Conservation (phyloP, 495 filamentous ascomycete species). For the Aspergillus olivimuriae region DNA sequence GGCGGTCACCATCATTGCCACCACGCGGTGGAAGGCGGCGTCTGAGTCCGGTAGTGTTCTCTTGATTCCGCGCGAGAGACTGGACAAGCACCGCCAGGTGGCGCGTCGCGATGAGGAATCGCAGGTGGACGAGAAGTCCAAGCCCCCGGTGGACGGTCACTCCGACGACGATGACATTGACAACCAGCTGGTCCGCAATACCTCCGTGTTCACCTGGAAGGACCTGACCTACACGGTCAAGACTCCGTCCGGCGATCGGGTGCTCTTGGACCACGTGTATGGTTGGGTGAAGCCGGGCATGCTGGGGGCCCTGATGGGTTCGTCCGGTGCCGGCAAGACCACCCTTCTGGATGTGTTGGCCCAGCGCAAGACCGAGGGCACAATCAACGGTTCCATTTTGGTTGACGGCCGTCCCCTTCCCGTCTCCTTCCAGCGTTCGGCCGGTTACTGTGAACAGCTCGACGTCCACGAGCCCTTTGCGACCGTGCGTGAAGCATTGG, state of each 20-base stretch:
- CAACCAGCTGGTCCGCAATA: conserved; percentile 41
- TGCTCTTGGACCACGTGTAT: conserved; percentile 68
- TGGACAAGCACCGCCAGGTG: conserved; percentile 17
- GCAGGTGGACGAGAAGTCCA: conserved; percentile 20
- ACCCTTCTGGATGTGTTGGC: conserved; percentile 49
- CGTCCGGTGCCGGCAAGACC: conserved; percentile 60
- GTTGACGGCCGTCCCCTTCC: conserved; percentile 76
- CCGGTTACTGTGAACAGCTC: conserved; percentile 55
- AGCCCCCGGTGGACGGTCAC: conserved; percentile 6
- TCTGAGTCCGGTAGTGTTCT: conserved; percentile 27
- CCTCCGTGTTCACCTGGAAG: conserved; percentile 56
- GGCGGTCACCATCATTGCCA: conserved; percentile 31
- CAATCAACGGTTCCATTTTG: conserved; percentile 78
- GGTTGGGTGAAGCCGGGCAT: conserved; percentile 89
- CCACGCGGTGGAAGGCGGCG: conserved; percentile 30
- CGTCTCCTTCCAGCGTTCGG: conserved; percentile 69
- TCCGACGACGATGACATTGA: conserved; percentile 10
- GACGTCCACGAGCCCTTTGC: conserved; percentile 54
- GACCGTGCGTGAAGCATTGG: conserved; percentile 57
- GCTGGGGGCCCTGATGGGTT: conserved; percentile 67
- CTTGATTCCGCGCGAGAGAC: conserved; percentile 34
- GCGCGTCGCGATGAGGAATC: conserved; percentile 27
- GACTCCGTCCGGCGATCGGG: conserved; percentile 32
- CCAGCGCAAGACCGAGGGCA: conserved; percentile 77
- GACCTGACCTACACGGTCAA: conserved; percentile 50